Percentiles rank a stretch among this genome's conserved stretches.
phyloP scores from a whole-genome alignment of 768 basidiomycete species.

The Pleurotus djamor region DNA sequence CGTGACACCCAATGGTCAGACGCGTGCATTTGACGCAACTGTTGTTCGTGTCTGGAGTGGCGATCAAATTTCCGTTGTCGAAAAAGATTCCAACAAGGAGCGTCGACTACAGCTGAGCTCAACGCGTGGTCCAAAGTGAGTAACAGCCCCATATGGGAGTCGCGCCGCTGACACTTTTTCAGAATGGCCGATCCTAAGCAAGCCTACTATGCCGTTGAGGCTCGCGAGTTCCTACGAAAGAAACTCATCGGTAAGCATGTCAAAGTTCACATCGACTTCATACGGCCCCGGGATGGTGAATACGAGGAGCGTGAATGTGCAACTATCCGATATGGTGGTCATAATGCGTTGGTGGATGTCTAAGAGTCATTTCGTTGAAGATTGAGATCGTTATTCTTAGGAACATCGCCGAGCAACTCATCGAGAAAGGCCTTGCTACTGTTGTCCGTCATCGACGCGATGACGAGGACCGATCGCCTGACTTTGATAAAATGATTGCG shows the following conservation, averaged over 20 bases:
- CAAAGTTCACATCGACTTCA: slow-evolving; percentile 82
- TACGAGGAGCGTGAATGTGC: slow-evolving; percentile 93
- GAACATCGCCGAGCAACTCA: slow-evolving; percentile 89
- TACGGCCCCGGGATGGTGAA: slow-evolving; percentile 90
- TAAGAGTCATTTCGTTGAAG: slow-evolving; percentile 2
- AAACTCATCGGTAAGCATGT: slow-evolving; percentile 89
- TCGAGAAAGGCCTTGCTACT: slow-evolving; percentile 90
- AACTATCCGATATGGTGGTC: slow-evolving; percentile 81
- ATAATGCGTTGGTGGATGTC: slow-evolving; percentile 60
- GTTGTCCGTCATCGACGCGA: slow-evolving; percentile 91
- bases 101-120: slow-evolving; percentile 86
- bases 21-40: slow-evolving; percentile 70
- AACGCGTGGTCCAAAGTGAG: slow-evolving; percentile 78
- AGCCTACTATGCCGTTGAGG: slow-evolving; percentile 87
- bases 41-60: slow-evolving; percentile 91
- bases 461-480: slow-evolving; percentile 94
- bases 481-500: slow-evolving; percentile 93
- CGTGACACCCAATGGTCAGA: slow-evolving; percentile 35
- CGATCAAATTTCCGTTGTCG: slow-evolving; percentile 83
- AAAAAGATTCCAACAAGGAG: slow-evolving; percentile 74
- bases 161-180: background rate
- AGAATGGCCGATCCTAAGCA: slow-evolving; percentile 87
- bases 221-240: slow-evolving; percentile 90
- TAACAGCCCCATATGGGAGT: background rate
- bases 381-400: slow-evolving; percentile 32